Conservation (phyloP, 2,329 filamentous ascomycete species). For the Monosporascus sp. region DNA sequence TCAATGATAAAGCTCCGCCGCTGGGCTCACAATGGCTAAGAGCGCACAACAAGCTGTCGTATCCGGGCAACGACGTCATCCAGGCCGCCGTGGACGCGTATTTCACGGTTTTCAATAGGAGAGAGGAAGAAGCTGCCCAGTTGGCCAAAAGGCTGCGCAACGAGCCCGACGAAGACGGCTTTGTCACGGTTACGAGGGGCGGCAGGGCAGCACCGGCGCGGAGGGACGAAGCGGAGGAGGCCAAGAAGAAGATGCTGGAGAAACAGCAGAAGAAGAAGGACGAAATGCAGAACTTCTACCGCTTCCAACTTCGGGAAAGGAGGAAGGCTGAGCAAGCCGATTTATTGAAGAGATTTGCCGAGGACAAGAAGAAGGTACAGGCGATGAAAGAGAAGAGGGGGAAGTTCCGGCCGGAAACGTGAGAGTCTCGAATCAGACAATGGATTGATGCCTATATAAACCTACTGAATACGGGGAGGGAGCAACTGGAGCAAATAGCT, state of each 20-base stretch:
- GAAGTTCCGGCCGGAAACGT: slow-evolving; percentile 50
- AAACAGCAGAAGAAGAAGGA: slow-evolving; percentile 58
- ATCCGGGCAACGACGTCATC: slow-evolving; percentile 62
- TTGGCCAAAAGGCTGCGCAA: slow-evolving; percentile 62
- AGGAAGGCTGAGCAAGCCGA: slow-evolving; percentile 69
- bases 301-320: slow-evolving; percentile 77
- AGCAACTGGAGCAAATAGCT: slow-evolving; percentile 4
- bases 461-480: too few relatives aligned
- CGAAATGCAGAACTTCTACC: slow-evolving; percentile 69
- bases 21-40: slow-evolving; percentile 57
- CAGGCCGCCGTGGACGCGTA: slow-evolving; percentile 76
- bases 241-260: slow-evolving; percentile 54
- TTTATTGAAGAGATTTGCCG: slow-evolving; percentile 67
- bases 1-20: slow-evolving; percentile 50
- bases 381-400: slow-evolving; percentile 65
- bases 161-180: slow-evolving; percentile 90
- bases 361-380: slow-evolving; percentile 66
- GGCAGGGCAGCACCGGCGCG: slow-evolving; percentile 69
- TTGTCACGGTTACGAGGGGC: slow-evolving; percentile 83
- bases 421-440: slow-evolving; percentile 13
- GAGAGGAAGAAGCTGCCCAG: slow-evolving; percentile 58
- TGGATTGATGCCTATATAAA: background rate
- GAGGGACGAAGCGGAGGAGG: slow-evolving; percentile 63
- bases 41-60: slow-evolving; percentile 64
- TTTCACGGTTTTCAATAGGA: slow-evolving; percentile 75